These are phyloP conservation scores for Coleophoma crateriformis DNA, from an alignment of 2,329 filamentous ascomycete species.

Conservation along the genomic window DNA sequence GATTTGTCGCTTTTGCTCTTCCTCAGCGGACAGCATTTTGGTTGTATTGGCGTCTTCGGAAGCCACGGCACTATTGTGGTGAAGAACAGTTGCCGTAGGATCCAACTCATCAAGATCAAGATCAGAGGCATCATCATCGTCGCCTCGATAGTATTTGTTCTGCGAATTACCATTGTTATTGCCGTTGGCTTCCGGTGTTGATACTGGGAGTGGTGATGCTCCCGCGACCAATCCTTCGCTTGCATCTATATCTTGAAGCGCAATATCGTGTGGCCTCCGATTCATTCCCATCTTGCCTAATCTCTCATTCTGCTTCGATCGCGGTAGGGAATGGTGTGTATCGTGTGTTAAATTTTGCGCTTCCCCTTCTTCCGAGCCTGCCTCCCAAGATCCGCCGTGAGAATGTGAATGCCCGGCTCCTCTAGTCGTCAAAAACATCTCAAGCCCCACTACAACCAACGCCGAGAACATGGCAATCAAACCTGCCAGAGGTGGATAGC, in stretches of 20 bases:
- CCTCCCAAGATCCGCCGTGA: conserved; percentile 32
- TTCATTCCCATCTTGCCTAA: conserved; percentile 20
- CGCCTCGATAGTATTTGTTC: conserved; percentile 25
- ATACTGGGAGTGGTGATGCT: conserved; percentile 52
- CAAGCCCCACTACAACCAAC: conserved; percentile 76
- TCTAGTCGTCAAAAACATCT: conserved; percentile 79
- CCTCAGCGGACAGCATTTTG: conserved; percentile 26
- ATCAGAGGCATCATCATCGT: conserved; percentile 44
- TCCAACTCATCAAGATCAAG: conserved; percentile 58
- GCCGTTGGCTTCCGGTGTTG: conserved; percentile 33
- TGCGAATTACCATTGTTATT: conserved; percentile 10
- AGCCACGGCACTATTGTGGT: conserved; percentile 16
- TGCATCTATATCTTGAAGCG: conserved; percentile 44
- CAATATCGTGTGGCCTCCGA: conserved; percentile 42
- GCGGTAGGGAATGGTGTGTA: conserved; percentile 6
- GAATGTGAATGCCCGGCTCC: conserved; percentile 58
- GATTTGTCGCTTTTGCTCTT: conserved; percentile 61
- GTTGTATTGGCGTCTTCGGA: conserved; percentile 25
- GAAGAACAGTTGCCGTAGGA: conserved; percentile 22
- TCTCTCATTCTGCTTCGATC: conserved; percentile 20
- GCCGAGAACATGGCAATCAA: conserved; percentile 77
- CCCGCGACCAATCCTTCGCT: conserved; percentile 52
- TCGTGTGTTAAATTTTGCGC: conserved; percentile 29
- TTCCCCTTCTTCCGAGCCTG: conserved; percentile 29
- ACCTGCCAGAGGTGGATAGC: conserved; percentile 76